Evolutionary conservation across 139 green algal genomes (phyloP).

Genomic region (Tetradesmus obliquus): DNA sequence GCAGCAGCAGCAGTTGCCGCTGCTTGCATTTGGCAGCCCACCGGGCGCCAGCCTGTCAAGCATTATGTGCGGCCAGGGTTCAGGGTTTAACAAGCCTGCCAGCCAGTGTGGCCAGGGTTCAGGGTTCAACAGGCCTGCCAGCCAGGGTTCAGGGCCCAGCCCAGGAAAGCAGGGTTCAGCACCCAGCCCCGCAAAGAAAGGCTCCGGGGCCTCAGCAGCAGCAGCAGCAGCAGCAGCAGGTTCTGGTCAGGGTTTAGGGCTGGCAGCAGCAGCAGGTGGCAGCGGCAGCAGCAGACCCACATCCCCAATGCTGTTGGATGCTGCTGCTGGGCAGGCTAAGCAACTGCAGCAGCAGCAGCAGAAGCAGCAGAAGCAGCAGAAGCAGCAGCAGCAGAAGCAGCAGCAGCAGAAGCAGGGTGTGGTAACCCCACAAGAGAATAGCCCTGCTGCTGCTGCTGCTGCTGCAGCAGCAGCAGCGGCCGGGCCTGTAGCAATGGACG

Average conservation of each 20-base stretch:
- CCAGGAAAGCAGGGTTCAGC: neutral
- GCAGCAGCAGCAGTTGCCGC: conserved; percentile 7
- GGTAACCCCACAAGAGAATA: neutral
- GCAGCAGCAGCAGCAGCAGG: neutral
- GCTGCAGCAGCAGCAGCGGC: neutral
- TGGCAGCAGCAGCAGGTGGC: neutral
- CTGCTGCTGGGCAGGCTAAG: neutral
- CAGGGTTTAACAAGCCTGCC: neutral
- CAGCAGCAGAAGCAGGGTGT: neutral
- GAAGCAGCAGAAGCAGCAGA: neutral
- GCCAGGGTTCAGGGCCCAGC: neutral
- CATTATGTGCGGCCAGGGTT: neutral
- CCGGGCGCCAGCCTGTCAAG: neutral
- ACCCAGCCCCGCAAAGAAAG: neutral
- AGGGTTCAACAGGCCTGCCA: neutral
- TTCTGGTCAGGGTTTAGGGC: neutral
- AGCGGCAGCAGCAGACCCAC: conserved; percentile 1
- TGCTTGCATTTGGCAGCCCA: neutral
- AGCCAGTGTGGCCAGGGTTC: neutral
- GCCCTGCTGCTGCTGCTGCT: neutral
- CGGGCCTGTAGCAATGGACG: neutral
- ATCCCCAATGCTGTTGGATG: neutral
- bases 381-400: neutral
- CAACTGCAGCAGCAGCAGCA: neutral
- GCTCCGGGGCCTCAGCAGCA: neutral